These are phyloP conservation scores for Bremia lactucae DNA, from an alignment of 352 stramenopile species.

Conservation along the genomic window DNA sequence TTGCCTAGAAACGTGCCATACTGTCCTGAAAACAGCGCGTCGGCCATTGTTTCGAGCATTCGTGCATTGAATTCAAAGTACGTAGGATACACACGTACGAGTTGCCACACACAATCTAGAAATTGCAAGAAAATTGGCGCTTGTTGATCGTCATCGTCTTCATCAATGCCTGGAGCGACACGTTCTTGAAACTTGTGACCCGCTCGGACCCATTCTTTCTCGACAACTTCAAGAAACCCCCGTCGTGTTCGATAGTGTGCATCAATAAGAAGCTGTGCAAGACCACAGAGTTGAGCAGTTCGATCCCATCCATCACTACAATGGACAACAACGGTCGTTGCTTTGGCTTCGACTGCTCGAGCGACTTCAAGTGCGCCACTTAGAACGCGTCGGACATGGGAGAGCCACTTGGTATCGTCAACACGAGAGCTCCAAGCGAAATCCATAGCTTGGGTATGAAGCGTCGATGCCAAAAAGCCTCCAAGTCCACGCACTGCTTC, in stretches of 20 bases:
- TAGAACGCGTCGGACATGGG: slow-evolving; percentile 58
- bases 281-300: slow-evolving; percentile 72
- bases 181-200: slow-evolving; percentile 87
- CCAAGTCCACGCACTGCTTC: slow-evolving; percentile 53
- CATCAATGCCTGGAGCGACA: slow-evolving; percentile 47
- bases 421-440: slow-evolving; percentile 49
- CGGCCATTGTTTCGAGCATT: slow-evolving; percentile 58
- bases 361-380: slow-evolving; percentile 57
- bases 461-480: slow-evolving; percentile 15
- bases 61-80: slow-evolving; percentile 79
- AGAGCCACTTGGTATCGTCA: slow-evolving; percentile 77
- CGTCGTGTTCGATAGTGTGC: slow-evolving; percentile 73
- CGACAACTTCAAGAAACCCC: slow-evolving; percentile 72
- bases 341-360: slow-evolving; percentile 50
- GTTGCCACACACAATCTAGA: slow-evolving; percentile 82
- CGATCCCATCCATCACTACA: slow-evolving; percentile 90
- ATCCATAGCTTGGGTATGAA: slow-evolving; percentile 43
- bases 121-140: slow-evolving; percentile 86
- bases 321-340: slow-evolving; percentile 79
- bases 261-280: slow-evolving; percentile 86
- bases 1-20: slow-evolving; percentile 86
- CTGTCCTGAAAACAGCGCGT: slow-evolving; percentile 57
- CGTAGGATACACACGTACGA: slow-evolving; percentile 68
- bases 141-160: slow-evolving; percentile 67
- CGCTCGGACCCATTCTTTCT: slow-evolving; percentile 81